Conservation (phyloP, 139 green algal genomes). For the Marvania coccoides region DNA sequence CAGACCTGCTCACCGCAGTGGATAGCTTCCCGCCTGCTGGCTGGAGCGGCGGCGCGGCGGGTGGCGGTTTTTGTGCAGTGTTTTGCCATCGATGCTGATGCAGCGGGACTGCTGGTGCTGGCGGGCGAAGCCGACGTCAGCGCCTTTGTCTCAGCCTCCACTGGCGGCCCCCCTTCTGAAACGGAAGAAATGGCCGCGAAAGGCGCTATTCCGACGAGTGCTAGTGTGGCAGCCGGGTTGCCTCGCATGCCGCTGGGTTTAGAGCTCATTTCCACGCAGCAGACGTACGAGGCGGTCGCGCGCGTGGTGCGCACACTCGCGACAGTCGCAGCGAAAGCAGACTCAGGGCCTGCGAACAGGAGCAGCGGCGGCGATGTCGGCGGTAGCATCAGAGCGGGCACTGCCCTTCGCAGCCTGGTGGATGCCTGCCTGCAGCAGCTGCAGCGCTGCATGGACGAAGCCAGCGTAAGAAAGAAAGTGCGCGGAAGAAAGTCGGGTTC, state of each 20-base stretch:
- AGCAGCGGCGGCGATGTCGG: too few species aligned
- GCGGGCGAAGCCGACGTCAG: not conserved
- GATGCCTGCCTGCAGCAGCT: conserved; percentile 20
- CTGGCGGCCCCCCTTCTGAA: not conserved
- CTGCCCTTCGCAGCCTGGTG: conserved; percentile 24
- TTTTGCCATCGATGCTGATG: conserved; percentile 42
- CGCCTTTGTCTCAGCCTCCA: not conserved
- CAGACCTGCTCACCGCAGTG: conserved; percentile 18
- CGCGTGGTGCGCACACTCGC: conserved; percentile 31
- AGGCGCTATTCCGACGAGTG: too few species aligned
- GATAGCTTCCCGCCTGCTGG: conserved; percentile 25
- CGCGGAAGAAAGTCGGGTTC: too few species aligned
- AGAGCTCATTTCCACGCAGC: conserved; percentile 26
- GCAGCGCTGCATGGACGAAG: not conserved
- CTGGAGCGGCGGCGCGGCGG: conserved; percentile 27
- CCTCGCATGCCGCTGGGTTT: conserved; percentile 59
- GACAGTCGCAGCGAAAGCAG: conserved; percentile 18
- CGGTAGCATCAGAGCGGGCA: not conserved
- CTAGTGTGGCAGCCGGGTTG: conserved; percentile 23
- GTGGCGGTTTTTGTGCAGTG: conserved; percentile 16
- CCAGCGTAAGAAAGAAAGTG: not conserved
- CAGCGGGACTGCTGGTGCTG: conserved; percentile 35
- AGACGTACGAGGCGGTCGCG: conserved; percentile 50
- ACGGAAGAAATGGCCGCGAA: not conserved
- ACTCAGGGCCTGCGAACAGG: not conserved